These are phyloP conservation scores for Agrocybe chaxingu DNA, from an alignment of 768 basidiomycete species.

Conservation along the genomic window DNA sequence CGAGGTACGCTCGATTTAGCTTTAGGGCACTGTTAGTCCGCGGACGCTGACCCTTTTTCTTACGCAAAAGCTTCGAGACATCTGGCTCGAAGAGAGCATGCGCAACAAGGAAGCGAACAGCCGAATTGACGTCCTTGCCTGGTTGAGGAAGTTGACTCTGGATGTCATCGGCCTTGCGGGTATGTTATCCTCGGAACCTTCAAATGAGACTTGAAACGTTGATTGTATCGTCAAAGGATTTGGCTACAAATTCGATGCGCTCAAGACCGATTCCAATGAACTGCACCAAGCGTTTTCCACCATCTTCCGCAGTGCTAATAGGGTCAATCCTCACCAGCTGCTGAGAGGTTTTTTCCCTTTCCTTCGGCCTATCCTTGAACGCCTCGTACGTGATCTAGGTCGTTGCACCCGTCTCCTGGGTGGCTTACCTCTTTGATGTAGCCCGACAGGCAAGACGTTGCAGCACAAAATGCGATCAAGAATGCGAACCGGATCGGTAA, in stretches of 20 bases:
- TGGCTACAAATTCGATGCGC: constrained; percentile 31
- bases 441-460: constrained; percentile 28
- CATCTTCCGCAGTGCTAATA: constrained; percentile 42
- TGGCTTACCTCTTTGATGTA: constrained; percentile 5
- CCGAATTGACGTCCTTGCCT: constrained; percentile 57
- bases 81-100: constrained; percentile 35
- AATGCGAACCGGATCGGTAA: constrained; percentile 50
- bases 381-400: neutral
- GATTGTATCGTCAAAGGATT: constrained; percentile 19
- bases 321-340: constrained; percentile 28
- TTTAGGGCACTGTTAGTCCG: neutral
- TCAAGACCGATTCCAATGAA: constrained; percentile 35
- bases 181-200: constrained; percentile 26
- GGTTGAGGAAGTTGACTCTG: constrained; percentile 66
- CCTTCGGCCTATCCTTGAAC: constrained; percentile 35
- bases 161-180: constrained; percentile 77
- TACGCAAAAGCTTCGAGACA: constrained; percentile 42
- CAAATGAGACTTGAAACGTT: constrained; percentile 24
- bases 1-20: constrained; percentile 28
- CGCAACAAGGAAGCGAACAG: constrained; percentile 20
- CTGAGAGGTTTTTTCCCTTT: constrained; percentile 32
- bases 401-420: too few relatives aligned
- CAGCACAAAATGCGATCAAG: constrained; percentile 25
- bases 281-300: constrained; percentile 50
- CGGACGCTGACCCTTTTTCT: neutral